Evolutionary conservation across 2,329 filamentous ascomycete species (phyloP), one percentile per base, ranked within the genome.

Genomic region (Xylogone sp.): DNA sequence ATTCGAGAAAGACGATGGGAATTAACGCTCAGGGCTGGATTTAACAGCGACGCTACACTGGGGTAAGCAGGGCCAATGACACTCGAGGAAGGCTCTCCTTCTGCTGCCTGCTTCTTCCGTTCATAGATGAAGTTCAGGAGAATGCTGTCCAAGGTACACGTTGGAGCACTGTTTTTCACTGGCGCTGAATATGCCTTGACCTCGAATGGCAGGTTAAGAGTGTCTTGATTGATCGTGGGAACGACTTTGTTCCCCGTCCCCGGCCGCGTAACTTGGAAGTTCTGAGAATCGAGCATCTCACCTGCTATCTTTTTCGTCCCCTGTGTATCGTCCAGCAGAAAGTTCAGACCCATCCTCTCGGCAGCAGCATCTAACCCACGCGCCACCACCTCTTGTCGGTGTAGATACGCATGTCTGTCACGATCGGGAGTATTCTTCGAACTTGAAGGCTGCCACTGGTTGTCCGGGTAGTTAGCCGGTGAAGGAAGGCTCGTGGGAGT

Each of bases 1-100:
- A 96, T 81, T 58, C 89, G 89, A 6, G 89, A 93, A 1, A 96
- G 75, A 1, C 89, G 89, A 62, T 96, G 90, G 1, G 84, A 82
- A 60, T 79, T 78, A 7, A 73, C 73, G 54, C 75, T 77, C 47
- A 78, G 77, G 42, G 82, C 74, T 0, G 88, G 87, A 63, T 93
- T 89, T 39, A 93, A 78, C 3, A 96, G 77, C 1, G 87, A 88
- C 0, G 85, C 86, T 51, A 95, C 87, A 52, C 86, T 88, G 1
- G 90, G 90, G 63, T 95, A 92, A 13, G 81, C 76, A 1, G 90
- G 90, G 0, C 89, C 90, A 7, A 89, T 78, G 8, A 93, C 78
- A 43, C 87, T 81, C 42, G 83, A 76, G 8, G 77, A 70, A 0
- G 86, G 73, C 1, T 83, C 76, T 3, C 88, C 88, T 53, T 88